These are phyloP conservation scores for Eutypa lata DNA, from an alignment of 2,329 filamentous ascomycete genomes.

Conservation along the genomic window DNA sequence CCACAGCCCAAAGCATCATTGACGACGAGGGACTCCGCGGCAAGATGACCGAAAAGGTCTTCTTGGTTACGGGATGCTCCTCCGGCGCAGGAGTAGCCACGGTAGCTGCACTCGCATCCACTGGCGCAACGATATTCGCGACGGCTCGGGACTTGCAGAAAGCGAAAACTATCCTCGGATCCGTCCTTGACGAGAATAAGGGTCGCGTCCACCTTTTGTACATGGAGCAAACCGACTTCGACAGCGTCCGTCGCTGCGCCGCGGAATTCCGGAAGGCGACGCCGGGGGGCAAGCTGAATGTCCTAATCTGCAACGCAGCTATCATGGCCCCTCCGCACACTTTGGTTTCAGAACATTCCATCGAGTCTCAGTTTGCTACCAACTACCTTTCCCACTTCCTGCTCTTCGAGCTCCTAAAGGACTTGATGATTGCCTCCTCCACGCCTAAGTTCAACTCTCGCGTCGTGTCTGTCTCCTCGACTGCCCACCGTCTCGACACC, in stretches of 20 bases:
- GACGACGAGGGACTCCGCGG: neutral
- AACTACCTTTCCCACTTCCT: conserved; percentile 52
- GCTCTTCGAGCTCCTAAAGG: conserved; percentile 45
- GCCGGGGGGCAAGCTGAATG: neutral
- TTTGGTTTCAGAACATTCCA: conserved; percentile 39
- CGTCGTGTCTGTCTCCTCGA: conserved; percentile 39
- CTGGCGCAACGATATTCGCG: conserved; percentile 40
- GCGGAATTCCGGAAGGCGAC: conserved; percentile 19
- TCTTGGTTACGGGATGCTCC: conserved; percentile 10
- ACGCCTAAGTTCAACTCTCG: conserved; percentile 33
- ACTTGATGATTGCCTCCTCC: conserved; percentile 34
- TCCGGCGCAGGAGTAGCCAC: conserved; percentile 35
- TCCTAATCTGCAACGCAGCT: conserved; percentile 34
- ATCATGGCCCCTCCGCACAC: conserved; percentile 30
- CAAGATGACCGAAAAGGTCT: neutral
- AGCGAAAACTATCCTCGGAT: conserved; percentile 28
- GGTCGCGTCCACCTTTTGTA: conserved; percentile 31
- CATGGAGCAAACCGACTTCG: conserved; percentile 26
- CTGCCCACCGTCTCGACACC: conserved; percentile 32
- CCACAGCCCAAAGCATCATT: neutral
- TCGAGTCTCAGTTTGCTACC: conserved; percentile 46
- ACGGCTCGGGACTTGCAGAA: conserved; percentile 40
- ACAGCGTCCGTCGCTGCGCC: conserved; percentile 30
- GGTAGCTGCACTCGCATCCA: conserved; percentile 36
- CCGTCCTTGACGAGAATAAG: conserved; percentile 23